Evolutionary conservation across 768 basidiomycete genomes (phyloP), one percentile per base, ranked within the genome.

Genomic region (Pulveroboletus sp.): DNA sequence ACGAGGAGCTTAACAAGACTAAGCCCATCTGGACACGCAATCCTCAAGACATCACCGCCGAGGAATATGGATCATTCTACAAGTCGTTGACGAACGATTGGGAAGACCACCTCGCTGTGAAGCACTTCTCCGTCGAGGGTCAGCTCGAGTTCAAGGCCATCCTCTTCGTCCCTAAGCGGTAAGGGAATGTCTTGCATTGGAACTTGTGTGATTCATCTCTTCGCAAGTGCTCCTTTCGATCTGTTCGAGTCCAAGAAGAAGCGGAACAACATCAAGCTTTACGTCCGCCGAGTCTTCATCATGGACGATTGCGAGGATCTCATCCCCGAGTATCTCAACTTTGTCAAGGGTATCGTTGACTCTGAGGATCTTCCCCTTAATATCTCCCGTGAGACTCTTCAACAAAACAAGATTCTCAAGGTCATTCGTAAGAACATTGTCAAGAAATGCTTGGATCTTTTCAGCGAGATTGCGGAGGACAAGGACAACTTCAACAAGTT

Each of bases 171-270:
- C 95, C 95, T 59, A 98, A 96, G 74, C 89, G 93, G 90, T 90
- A 65, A 49, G 83, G 68, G 14, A 46, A 26, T 10, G 3, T 46
- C 5, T 41, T 32, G 6, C 34, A 27, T 45, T 24, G 32, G 27
- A 0, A 12, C 17, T 14, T 22, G 27, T 24, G 10, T 8, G 20
- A 5, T 46, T 59, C 13, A 40, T 46, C 55, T 29, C 56, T 16
- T 6, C 45, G 37, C 3, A 40, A 93, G 93, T 53, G 96, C 95
- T 37, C 96, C 96, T 45, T 98, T 98, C 73, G 96, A 99, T 67
- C 87, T 99, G 70, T 99, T 99, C 76, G 96, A 99, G 79, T 90
- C 89, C 53, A 98, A 99, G 88, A 98, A 98, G 89, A 98, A 98
- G 84, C 91, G 95, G 65, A 97, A 97, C 83, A 98, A 98, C 88